Evolutionary conservation across 345 rosid species (phyloP), one percentile per base, ranked within the genome.

Genomic region (Euphorbia pulcherrima): DNA sequence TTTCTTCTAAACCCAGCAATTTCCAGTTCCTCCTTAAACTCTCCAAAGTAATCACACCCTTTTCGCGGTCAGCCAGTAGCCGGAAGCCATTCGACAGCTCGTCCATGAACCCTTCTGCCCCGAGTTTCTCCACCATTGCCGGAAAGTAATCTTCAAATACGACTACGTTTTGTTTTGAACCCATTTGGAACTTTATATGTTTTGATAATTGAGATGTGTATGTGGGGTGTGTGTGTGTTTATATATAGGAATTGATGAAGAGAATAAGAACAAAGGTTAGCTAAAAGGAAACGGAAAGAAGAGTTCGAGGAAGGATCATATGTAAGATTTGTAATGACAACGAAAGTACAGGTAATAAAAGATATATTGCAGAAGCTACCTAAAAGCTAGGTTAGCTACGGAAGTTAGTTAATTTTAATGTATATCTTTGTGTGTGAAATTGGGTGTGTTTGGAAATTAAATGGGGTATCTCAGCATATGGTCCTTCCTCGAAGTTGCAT

Each of bases 101-200:
- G 57, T 73, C 70, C 84, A 86, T 86, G 53, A 86, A 78, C 53
- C 91, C 91, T 0, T 83, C 84, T 0, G 84, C 74, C 0, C 91
- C 91, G 1, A 86, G 24, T 61, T 68, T 78, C 69, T 81, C 85
- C 55, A 83, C 78, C 91, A 86, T 86, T 18, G 84, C 75, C 6
- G 88, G 87, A 68, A 86, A 86, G 37, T 62, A 78, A 64, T 84
- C 88, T 46, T 86, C 88, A 24, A 86, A 86, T 39, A 73, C 79
- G 26, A 81, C 60, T n/a, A 69, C 74, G 16, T 62, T 77, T 68
- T 50, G 50, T 12, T 44, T 16, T 18, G 50, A 44, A 44, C 50
- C 50, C 50, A 44, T 44, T 7, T 33, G 37, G 37, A 33, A 33
- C 7, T 33, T 33, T 2, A 33, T 33, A 2, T 3, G 37, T 33